Base-by-base conservation (phyloP, 2,329 filamentous ascomycete genomes). In the Ilyonectria mors-panacis region DNA sequence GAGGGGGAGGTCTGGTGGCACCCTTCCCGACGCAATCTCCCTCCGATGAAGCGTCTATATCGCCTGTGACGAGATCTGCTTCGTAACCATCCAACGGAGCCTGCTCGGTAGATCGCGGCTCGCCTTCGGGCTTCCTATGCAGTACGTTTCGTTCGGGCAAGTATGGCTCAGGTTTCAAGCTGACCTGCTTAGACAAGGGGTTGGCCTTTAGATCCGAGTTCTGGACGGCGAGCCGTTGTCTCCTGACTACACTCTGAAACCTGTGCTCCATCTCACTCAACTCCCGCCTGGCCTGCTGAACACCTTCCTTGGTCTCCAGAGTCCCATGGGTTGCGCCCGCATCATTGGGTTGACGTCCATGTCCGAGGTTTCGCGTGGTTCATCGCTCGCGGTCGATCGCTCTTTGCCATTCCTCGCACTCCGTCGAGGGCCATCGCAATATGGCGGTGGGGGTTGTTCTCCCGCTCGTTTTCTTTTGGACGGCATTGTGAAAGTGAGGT, bases 1-100 rank as follows among this genome's bases (percentile, higher is more conserved):
- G 90, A 0, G 94, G 89, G 7, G 94, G 94, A 13, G 92, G 88
- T 62, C 94, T 85, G 55, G 73, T 78, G 3, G 83, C 81, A 1
- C 80, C 82, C n/a, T 82, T 78, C 12, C 83, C 79, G 0, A 73
- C 65, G 1, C 59, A 57, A 1, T 79, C 78, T 0, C 75, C 75
- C 5, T 70, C 67, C 5, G 50, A 63, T 15, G 67, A 67, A 19
- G 69, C 72, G 7, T 67, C 55, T 5, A 76, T 33, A 50, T 77
- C 74, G 37, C 56, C 68, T 8, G 62, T 60, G 19, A 71, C 71
- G 28, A 70, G 54, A 39, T 78, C 72, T 6, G 71, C 71, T 0
- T 75, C 75, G 4, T 74, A 59, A 6, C 68, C 73, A 10, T 74
- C 65, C 7, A 75, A 54, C 7, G 73, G 75, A 1, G 69, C 67